A percentile compares a stretch with the other conserved stretches of the same genome.
Conservation (phyloP, 1,284 basidiomycete species). For the Violaceomyces palustris region DNA sequence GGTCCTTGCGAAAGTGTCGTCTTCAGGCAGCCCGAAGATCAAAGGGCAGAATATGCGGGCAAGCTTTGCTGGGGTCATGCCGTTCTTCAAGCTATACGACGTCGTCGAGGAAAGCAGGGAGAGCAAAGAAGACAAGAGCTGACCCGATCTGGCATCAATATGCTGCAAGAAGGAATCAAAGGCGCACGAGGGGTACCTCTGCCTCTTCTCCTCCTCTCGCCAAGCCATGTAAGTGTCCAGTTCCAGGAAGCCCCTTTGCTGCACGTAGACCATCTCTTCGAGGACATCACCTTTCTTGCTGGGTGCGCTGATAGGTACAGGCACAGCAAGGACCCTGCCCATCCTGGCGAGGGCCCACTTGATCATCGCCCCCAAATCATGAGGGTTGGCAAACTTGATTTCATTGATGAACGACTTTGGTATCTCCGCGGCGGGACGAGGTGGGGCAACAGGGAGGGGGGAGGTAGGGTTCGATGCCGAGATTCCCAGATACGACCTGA, state of each 20-base stretch:
- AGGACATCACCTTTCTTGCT: slow-evolving; percentile 20
- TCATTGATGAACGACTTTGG: slow-evolving; percentile 34
- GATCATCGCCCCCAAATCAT: slow-evolving; percentile 48
- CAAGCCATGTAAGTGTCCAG: slow-evolving; percentile 42
- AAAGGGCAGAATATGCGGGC: slow-evolving; percentile 42
- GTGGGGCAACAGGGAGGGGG: slow-evolving; percentile 2
- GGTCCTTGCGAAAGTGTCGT: slow-evolving; percentile 47
- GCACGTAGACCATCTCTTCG: slow-evolving; percentile 46
- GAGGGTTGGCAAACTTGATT: slow-evolving; percentile 42
- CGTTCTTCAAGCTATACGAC: slow-evolving; percentile 48
- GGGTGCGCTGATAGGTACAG: slow-evolving; percentile 8
- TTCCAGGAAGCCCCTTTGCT: slow-evolving; percentile 49
- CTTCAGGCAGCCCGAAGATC: slow-evolving; percentile 50
- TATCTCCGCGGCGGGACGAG: neutral
- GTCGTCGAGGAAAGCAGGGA: slow-evolving; percentile 47
- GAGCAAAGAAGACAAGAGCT: slow-evolving; percentile 39
- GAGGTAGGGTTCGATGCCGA: slow-evolving; percentile 4
- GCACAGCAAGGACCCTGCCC: slow-evolving; percentile 44
- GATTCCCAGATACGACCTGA: slow-evolving; percentile 24
- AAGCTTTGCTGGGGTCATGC: slow-evolving; percentile 48
- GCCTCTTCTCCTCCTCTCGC: slow-evolving; percentile 37
- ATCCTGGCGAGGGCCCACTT: slow-evolving; percentile 51
- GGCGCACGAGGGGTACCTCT: slow-evolving; percentile 19
- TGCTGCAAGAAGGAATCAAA: slow-evolving; percentile 25
- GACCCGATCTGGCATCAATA: slow-evolving; percentile 19